Percentiles rank a stretch among this genome's conserved stretches.
phyloP scores from a whole-genome alignment of 1,284 basidiomycete species.

The Phellinidium pouzarii region DNA sequence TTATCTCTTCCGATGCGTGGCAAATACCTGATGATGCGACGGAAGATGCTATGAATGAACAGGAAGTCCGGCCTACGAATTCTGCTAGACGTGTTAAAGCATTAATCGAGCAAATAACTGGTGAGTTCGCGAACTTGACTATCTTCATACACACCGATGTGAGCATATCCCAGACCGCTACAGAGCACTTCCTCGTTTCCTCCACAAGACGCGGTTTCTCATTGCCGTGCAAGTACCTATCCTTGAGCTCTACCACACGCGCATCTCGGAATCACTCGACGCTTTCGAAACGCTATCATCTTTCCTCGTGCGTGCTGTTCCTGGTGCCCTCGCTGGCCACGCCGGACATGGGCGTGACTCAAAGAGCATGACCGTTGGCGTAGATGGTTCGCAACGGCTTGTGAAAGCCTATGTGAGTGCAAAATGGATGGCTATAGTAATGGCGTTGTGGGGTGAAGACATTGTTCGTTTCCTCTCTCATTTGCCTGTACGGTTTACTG shows the following conservation, averaged over 20 bases:
- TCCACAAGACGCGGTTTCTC: constrained; percentile 79
- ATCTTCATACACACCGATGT: not conserved
- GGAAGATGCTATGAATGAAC: constrained; percentile 38
- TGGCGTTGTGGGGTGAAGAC: constrained; percentile 83
- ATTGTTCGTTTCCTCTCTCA: constrained; percentile 45
- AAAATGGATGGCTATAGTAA: constrained; percentile 56
- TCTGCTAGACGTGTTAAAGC: constrained; percentile 77
- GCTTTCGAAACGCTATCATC: constrained; percentile 90
- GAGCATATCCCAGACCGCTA: constrained; percentile 66
- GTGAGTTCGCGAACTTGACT: constrained; percentile 34
- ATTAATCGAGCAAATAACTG: constrained; percentile 85
- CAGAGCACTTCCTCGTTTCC: constrained; percentile 72
- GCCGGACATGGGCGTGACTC: constrained; percentile 50
- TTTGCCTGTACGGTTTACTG: not conserved
- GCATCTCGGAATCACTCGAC: constrained; percentile 81
- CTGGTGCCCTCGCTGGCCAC: constrained; percentile 66
- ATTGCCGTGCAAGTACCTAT: constrained; percentile 81
- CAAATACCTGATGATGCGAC: constrained; percentile 61
- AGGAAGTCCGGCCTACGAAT: constrained; percentile 58
- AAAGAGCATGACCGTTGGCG: constrained; percentile 63
- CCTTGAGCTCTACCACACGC: constrained; percentile 67
- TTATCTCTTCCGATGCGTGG: constrained; percentile 83
- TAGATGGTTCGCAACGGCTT: constrained; percentile 73
- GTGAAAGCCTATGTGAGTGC: constrained; percentile 81
- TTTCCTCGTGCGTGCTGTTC: constrained; percentile 82